A percentile compares a stretch with the other conserved stretches of the same genome.
phyloP scores from a whole-genome alignment of 1,284 basidiomycete genomes.

The Schizopora paradoxa region DNA sequence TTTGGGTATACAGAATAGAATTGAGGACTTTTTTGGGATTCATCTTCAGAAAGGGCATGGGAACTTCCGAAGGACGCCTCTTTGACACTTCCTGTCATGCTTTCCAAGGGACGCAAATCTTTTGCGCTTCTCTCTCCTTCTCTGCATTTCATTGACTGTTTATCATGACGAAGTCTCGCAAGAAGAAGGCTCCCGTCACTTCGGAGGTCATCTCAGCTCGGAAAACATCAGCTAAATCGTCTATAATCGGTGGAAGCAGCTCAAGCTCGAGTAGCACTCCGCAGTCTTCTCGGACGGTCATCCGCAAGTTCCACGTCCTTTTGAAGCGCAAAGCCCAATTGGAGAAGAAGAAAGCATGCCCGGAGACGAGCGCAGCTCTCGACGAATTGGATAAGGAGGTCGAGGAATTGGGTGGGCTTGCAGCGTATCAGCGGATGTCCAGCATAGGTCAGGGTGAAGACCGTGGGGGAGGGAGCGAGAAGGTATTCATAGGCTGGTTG shows the following conservation, averaged over 20 bases:
- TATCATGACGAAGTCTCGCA: conserved; percentile 12
- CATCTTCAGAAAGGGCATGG: too few relatives aligned
- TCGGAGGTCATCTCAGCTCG: background rate
- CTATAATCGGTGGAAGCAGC: background rate
- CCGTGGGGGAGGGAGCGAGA: conserved; percentile 81
- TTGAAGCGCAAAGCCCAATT: conserved; percentile 56
- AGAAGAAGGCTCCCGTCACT: conserved; percentile 17
- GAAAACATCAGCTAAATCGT: too few relatives aligned
- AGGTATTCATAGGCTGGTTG: conserved; percentile 71
- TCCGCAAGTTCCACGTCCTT: conserved; percentile 65
- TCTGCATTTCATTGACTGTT: background rate
- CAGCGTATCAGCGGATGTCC: conserved; percentile 78
- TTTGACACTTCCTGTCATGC: too few relatives aligned
- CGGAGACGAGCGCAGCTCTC: conserved; percentile 32
- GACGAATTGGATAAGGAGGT: conserved; percentile 55
- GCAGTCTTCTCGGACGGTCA: conserved; percentile 54
- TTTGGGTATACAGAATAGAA: too few relatives aligned
- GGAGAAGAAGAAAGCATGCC: conserved; percentile 25
- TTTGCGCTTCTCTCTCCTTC: too few relatives aligned
- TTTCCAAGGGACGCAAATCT: too few relatives aligned
- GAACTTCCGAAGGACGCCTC: too few relatives aligned
- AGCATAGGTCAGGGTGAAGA: conserved; percentile 72
- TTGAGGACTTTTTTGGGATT: too few relatives aligned
- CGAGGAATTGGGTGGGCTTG: conserved; percentile 64
- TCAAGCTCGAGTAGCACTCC: conserved; percentile 37